Base-by-base conservation (phyloP, 1,284 basidiomycete genomes). In the Cutaneotrichosporon sp. region DNA sequence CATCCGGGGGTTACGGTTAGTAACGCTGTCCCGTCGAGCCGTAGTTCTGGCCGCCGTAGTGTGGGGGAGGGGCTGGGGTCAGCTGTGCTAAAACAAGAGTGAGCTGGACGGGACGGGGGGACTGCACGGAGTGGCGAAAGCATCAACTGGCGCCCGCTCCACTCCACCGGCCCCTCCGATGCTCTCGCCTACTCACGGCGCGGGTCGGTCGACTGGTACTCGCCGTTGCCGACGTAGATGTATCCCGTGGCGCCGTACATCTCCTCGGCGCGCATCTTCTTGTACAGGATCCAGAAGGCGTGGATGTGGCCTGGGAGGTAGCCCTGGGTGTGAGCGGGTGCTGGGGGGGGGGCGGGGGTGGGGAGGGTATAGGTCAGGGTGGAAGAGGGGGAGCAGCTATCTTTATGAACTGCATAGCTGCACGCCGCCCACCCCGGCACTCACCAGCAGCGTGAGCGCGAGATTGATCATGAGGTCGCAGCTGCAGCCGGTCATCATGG, bases 391-490 rank as follows among this genome's bases (percentile, higher is more conserved):
- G 2, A n/a, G 9, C 7, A 18, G 38, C 34, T 36, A 36, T n/a
- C n/a, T n/a, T n/a, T 11, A 33, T 33, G 31, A 33, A 6, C 31
- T 33, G 31, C 6, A 33, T 33, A 11, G 31, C 13, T 36, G 4
- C 3, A 13, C 18, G 38, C 16, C 31, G 24, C 16, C 14, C 29
- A 29, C 29, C 29, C 29, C 9, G 29, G 29, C 5, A 29, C 65
- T 46, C 51, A 68, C 70, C 16, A 72, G 58, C 7, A 65, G 31
- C 10, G 69, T 70, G 14, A 72, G 63, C 4, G 59, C 78, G 63
- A 91, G 85, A 80, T 90, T 91, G 81, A 93, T 91, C 66, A 91
- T 82, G 43, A 91, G 82, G 76, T 91, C 89, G 72, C 88, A 90
- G 59, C 84, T 84, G 77, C 89, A 91, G 25, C 90, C 90, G 1